phyloP scores from a whole-genome alignment of 2,329 filamentous ascomycete genomes.

The Trichoderma simmonsii region DNA sequence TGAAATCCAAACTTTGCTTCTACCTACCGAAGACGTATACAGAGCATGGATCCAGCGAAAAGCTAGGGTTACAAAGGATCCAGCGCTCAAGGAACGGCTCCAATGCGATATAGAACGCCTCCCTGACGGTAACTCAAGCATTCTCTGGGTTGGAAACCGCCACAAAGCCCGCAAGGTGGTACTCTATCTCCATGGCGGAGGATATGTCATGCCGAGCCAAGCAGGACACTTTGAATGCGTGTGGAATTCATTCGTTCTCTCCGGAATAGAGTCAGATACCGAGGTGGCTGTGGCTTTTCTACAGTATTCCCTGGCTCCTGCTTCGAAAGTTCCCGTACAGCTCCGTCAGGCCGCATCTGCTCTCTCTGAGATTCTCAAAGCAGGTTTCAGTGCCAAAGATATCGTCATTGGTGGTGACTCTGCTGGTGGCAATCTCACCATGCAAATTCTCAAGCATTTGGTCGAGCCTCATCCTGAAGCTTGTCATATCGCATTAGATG shows the following conservation, averaged over 20 bases:
- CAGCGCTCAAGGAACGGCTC: constrained; percentile 19
- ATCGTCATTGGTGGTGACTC: constrained; percentile 38
- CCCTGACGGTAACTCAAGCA: constrained; percentile 19
- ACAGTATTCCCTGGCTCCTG: constrained; percentile 35
- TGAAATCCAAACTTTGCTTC: constrained; percentile 25
- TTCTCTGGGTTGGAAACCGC: constrained; percentile 31
- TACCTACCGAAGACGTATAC: constrained; percentile 24
- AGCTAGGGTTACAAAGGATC: constrained; percentile 8
- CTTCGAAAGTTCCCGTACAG: constrained; percentile 31
- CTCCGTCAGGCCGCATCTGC: constrained; percentile 33
- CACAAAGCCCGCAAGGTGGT: constrained; percentile 29
- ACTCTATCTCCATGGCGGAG: constrained; percentile 32
- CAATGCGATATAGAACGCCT: constrained; percentile 24
- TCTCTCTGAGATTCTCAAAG: constrained; percentile 29
- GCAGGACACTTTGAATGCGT: constrained; percentile 28
- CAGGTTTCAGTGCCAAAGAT: constrained; percentile 30
- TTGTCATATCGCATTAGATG: constrained; percentile 23
- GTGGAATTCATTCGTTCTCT: constrained; percentile 28
- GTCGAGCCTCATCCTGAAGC: constrained; percentile 30
- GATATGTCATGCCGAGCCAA: constrained; percentile 24
- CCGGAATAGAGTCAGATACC: constrained; percentile 21
- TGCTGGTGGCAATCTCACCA: constrained; percentile 35
- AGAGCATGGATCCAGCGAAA: constrained; percentile 26
- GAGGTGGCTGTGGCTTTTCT: constrained; percentile 34
- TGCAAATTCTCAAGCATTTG: constrained; percentile 33